phyloP scores from a whole-genome alignment of 495 filamentous ascomycete genomes.

The Aspergillus cavernicola region DNA sequence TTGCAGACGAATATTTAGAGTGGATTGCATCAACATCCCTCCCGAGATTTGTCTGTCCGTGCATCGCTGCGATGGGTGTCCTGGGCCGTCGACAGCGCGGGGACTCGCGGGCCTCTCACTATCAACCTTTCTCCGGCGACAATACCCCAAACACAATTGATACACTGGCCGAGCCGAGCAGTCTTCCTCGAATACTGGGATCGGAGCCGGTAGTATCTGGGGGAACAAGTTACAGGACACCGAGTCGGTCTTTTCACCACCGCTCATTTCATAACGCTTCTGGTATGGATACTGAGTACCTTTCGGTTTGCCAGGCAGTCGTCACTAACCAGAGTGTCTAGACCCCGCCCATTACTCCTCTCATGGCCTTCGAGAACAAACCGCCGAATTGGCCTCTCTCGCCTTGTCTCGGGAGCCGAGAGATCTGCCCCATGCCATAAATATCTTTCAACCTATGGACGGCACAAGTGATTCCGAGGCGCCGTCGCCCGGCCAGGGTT shows the following conservation, averaged over 20 bases:
- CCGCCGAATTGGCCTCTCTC: conserved; percentile 83
- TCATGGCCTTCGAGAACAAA: conserved; percentile 80
- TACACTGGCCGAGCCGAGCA: conserved; percentile 31
- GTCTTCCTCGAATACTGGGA: conserved; percentile 28
- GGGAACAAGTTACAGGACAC: conserved; percentile 55
- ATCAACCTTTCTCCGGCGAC: conserved; percentile 22
- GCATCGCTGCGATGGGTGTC: conserved; percentile 30
- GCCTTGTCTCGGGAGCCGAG: conserved; percentile 58
- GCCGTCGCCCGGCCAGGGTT: neutral
- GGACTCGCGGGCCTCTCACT: conserved; percentile 30
- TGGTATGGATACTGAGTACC: conserved; percentile 40
- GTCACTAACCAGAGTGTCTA: conserved; percentile 34
- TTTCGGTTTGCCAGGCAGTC: neutral
- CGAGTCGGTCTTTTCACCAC: conserved; percentile 75
- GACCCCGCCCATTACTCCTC: conserved; percentile 70
- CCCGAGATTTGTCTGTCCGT: neutral
- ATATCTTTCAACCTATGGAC: conserved; percentile 28
- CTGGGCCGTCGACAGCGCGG: conserved; percentile 35
- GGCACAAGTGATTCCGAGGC: neutral
- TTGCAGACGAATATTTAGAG: neutral
- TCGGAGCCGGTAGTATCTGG: conserved; percentile 37
- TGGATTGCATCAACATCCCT: neutral
- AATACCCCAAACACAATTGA: conserved; percentile 23
- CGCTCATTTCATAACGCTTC: conserved; percentile 61
- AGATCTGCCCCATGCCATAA: conserved; percentile 31